These are phyloP conservation scores for Microsporum audouinii DNA, from an alignment of 2,329 filamentous ascomycete genomes.

Conservation along the genomic window DNA sequence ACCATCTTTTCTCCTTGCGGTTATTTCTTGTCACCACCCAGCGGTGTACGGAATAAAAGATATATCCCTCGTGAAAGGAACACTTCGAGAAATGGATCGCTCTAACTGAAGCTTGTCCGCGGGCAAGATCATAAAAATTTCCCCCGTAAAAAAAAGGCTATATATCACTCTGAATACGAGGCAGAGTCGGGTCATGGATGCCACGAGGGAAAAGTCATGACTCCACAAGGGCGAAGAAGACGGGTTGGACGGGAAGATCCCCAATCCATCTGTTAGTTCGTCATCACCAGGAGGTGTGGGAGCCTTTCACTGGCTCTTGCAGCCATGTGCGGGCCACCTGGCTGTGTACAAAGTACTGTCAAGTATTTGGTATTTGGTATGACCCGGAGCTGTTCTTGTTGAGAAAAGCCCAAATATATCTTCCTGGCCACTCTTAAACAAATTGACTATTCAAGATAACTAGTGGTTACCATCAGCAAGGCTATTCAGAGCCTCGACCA, in stretches of 20 bases:
- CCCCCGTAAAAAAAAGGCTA: neutral
- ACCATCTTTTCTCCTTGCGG: neutral
- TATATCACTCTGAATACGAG: neutral
- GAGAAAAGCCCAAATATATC: neutral
- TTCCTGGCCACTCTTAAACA: too few relatives aligned
- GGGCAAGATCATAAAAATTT: neutral
- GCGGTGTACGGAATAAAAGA: neutral
- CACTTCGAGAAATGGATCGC: neutral
- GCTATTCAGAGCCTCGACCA: too few relatives aligned
- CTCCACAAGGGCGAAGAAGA: neutral
- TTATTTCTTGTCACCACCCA: neutral
- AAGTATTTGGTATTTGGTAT: neutral
- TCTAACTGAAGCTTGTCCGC: neutral
- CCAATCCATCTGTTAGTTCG: neutral
- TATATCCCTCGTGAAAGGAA: neutral
- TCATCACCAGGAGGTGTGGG: neutral
- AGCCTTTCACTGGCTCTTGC: neutral
- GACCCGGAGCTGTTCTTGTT: too few relatives aligned
- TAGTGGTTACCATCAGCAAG: too few relatives aligned
- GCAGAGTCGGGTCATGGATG: neutral
- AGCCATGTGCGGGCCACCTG: neutral
- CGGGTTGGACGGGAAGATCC: neutral
- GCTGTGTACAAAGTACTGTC: neutral
- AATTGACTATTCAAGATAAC: too few relatives aligned
- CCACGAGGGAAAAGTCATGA: neutral